These are phyloP conservation scores for Cymbopogon citratus DNA, from an alignment of 176 grass and related monocot species.

Conservation along the genomic window DNA sequence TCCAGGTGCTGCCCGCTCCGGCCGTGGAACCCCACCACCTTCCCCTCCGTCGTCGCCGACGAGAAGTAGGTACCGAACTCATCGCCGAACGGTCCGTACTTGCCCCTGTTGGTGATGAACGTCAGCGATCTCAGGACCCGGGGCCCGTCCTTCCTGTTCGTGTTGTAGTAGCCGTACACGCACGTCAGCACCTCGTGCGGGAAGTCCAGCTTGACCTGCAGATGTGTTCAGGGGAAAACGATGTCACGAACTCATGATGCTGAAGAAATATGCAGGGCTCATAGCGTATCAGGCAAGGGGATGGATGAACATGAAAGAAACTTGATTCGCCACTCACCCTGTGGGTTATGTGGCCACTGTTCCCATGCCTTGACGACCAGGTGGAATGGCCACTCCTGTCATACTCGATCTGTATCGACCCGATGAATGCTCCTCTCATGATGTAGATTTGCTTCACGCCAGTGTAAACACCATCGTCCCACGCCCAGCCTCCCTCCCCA, in stretches of 20 bases:
- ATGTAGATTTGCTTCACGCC: conserved; percentile 78
- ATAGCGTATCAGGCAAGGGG: background rate
- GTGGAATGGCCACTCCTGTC: conserved; percentile 63
- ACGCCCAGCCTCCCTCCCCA: conserved; percentile 70
- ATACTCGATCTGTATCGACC: conserved; percentile 92
- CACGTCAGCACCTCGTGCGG: conserved; percentile 82
- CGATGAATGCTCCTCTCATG: conserved; percentile 58
- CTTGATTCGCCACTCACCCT: conserved; percentile 44
- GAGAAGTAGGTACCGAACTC: conserved; percentile 68
- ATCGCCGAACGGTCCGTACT: conserved; percentile 74
- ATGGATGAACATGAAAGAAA: background rate
- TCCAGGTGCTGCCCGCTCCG: conserved; percentile 70
- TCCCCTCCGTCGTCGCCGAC: conserved; percentile 63
- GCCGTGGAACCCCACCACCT: conserved; percentile 88
- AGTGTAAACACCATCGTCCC: conserved; percentile 91
- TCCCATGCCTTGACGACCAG: conserved; percentile 84
- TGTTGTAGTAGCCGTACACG: conserved; percentile 78
- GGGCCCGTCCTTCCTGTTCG: conserved; percentile 29
- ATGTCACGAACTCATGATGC: background rate
- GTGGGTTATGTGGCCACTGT: conserved; percentile 59
- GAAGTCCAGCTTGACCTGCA: conserved; percentile 75
- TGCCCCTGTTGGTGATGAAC: conserved; percentile 58
- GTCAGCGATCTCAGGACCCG: conserved; percentile 64
- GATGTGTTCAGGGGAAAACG: background rate
- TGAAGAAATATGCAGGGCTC: background rate